phyloP scores from a whole-genome alignment of 2,329 filamentous ascomycete genomes.

The Pseudocercospora crystallina region DNA sequence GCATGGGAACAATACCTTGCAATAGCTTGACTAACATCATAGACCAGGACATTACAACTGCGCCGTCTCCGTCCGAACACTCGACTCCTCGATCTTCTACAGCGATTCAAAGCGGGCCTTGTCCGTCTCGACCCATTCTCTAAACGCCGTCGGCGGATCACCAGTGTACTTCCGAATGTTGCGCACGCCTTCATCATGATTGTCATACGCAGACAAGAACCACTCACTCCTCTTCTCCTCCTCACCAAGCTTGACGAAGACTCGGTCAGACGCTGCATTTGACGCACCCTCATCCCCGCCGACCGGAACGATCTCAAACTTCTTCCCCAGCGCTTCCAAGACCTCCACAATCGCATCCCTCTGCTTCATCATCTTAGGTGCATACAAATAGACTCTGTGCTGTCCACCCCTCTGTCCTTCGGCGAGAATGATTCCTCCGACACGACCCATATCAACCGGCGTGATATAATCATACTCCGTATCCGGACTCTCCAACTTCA shows the following conservation, averaged over 20 bases:
- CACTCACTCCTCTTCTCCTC: neutral
- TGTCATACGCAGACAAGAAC: neutral
- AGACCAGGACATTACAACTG: too few species aligned
- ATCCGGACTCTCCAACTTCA: slow-evolving; percentile 35
- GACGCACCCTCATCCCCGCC: slow-evolving; percentile 3
- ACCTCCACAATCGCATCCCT: slow-evolving; percentile 33
- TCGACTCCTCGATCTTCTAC: too few species aligned
- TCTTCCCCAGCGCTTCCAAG: slow-evolving; percentile 34
- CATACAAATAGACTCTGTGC: slow-evolving; percentile 39
- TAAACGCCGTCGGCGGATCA: slow-evolving; percentile 30
- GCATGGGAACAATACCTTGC: too few species aligned
- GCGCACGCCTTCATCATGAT: slow-evolving; percentile 24
- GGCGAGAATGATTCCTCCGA: slow-evolving; percentile 42
- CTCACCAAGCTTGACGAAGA: neutral
- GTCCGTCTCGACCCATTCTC: slow-evolving; percentile 38
- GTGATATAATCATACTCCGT: slow-evolving; percentile 42
- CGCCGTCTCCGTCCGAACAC: too few species aligned
- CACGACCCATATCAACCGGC: slow-evolving; percentile 48
- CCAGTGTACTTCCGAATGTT: slow-evolving; percentile 39
- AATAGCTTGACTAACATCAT: too few species aligned
- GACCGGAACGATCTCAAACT: slow-evolving; percentile 24
- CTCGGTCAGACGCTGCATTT: neutral
- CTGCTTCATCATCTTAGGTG: slow-evolving; percentile 37
- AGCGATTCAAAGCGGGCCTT: slow-evolving; percentile 15
- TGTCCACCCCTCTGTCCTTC: slow-evolving; percentile 32